Conservation (phyloP, 805 yeast species). For the Cyberlindnera euphorbiae region DNA sequence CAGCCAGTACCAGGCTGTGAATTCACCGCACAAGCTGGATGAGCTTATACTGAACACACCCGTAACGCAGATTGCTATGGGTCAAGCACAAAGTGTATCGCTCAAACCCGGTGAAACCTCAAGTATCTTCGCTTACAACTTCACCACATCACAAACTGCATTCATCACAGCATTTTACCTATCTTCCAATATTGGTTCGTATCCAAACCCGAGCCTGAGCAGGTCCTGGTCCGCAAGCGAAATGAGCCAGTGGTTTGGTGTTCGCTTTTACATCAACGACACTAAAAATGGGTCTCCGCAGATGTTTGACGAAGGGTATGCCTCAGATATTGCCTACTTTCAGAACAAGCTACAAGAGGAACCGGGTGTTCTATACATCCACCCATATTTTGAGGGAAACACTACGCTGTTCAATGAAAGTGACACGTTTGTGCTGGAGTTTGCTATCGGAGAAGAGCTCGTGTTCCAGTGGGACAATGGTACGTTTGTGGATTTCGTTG, state of each 20-base stretch:
- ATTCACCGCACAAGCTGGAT: no score
- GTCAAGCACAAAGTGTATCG: slow-evolving; percentile 13
- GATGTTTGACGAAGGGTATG: slow-evolving; percentile 14
- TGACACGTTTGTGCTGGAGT: slow-evolving; percentile 28
- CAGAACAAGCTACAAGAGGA: slow-evolving; percentile 3
- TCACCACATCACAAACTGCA: slow-evolving; percentile 5
- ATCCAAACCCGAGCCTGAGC: slow-evolving; percentile 7
- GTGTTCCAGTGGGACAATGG: slow-evolving; percentile 67
- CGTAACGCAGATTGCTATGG: slow-evolving; percentile 7
- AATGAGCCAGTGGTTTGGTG: slow-evolving; percentile 7
- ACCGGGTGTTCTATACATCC: slow-evolving; percentile 7
- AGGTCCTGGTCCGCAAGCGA: slow-evolving; percentile 1
- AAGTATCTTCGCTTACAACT: slow-evolving; percentile 13
- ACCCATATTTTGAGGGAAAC: slow-evolving; percentile 10
- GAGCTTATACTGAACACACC: no score
- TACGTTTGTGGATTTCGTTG: slow-evolving; percentile 53
- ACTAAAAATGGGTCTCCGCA: slow-evolving; percentile 6
- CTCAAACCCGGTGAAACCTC: slow-evolving; percentile 15
- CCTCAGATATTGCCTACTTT: slow-evolving; percentile 12
- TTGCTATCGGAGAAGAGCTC: slow-evolving; percentile 59
- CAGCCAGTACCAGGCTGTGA: no score
- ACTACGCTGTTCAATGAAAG: slow-evolving; percentile 3
- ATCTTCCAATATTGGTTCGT: slow-evolving; percentile 11
- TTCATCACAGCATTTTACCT: slow-evolving; percentile 9
- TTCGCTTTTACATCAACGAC: slow-evolving; percentile 11